These are phyloP conservation scores for Fagopyrum tataricum DNA, from an alignment of 148 eudicot genomes.

Conservation along the genomic window DNA sequence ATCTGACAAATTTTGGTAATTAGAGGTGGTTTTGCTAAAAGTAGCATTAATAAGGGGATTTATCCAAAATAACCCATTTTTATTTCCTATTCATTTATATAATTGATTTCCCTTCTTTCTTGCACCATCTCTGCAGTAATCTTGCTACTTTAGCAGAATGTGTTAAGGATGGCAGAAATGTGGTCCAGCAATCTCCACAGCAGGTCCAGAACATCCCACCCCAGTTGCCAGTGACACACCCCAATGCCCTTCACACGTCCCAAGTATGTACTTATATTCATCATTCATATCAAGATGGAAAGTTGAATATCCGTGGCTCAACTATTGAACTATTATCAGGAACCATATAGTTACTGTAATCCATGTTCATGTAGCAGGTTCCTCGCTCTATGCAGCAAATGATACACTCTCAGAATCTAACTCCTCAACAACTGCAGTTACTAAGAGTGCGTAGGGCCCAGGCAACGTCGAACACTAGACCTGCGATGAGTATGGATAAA, in stretches of 20 bases:
- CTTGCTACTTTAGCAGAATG: constrained; percentile 58
- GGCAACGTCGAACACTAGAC: constrained; percentile 44
- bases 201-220: constrained; percentile 54
- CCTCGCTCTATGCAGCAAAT: constrained; percentile 61
- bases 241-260: constrained; percentile 53
- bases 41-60: too few species aligned
- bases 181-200: constrained; percentile 51
- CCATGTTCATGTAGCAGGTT: constrained; percentile 29
- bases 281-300: neutral
- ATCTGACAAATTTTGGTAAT: neutral
- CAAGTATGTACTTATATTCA: constrained; percentile 35
- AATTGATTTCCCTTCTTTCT: constrained; percentile 1
- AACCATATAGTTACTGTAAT: neutral
- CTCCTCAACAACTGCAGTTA: constrained; percentile 49
- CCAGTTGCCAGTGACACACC: constrained; percentile 54
- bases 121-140: constrained; percentile 40
- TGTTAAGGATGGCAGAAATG: constrained; percentile 61
- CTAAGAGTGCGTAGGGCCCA: constrained; percentile 49
- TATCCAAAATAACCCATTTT: neutral
- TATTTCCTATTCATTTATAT: neutral
- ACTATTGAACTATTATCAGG: neutral
- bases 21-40: neutral
- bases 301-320: neutral
- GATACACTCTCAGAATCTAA: constrained; percentile 35
- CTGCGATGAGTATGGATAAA: constrained; percentile 50